Evolutionary conservation across 1,139 yeast species (phyloP), one percentile per base, ranked within the genome.

Genomic region (Debaryomyces coudertii): DNA sequence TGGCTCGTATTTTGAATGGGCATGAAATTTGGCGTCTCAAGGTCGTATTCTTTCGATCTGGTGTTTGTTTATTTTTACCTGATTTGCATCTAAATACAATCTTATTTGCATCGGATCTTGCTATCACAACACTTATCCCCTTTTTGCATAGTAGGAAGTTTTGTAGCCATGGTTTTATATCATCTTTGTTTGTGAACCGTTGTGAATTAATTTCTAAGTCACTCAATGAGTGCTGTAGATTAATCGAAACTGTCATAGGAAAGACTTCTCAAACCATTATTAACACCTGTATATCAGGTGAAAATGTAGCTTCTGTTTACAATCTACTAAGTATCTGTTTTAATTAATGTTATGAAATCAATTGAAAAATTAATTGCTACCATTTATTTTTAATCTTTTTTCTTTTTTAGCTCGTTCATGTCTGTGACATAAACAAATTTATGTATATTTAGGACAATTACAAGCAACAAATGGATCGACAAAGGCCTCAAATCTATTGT

Each of bases 111-210:
- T 85, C 93, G 1, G 88, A 82, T 44, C 93, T 67, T 62, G 84
- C 90, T 48, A 85, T 85, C 5, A 83, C 90, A 14, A 85, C 70
- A 46, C 73, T 72, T 31, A 85, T 79, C 1, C 88, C 87, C 46
- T 75, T 71, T 7, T 73, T 67, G 16, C 69, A 66, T 40, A 77
- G 65, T 45, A 69, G 52, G 23, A 69, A 68, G 33, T 74, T 66
- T 55, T 74, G 84, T 38, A 85, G 61, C 90, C 90, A 85, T 1
- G 90, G 88, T 61, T 85, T 85, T 54, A 85, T 82, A 27, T 77
- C 80, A 31, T 54, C 56, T 43, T 56, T 64, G 22, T 51, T 42
- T 2, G 46, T 42, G 39, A 63, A 63, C 15, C 49, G 38, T 33
- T 56, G 52, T 8, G 16, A 36, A 29, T 55, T 60, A 12, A 61